phyloP scores from a whole-genome alignment of 169 alveolate species.

The Plasmodium gallinaceum region DNA sequence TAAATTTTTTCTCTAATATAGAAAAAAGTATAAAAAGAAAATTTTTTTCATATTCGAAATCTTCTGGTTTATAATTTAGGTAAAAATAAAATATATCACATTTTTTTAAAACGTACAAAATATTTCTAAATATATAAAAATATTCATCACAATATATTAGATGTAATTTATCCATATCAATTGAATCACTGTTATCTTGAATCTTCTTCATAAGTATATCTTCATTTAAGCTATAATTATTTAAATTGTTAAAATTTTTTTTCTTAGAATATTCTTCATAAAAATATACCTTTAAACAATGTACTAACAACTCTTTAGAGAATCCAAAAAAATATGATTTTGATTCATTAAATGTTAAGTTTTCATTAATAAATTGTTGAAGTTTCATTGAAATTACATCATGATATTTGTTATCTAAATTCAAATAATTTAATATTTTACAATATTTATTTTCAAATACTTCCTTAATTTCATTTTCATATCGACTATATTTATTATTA shows the following conservation, averaged over 20 bases:
- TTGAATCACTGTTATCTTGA: not conserved
- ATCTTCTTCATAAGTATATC: not conserved
- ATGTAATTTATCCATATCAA: conserved; percentile 47
- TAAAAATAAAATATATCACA: conserved; percentile 46
- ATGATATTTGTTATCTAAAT: not conserved
- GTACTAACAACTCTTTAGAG: conserved; percentile 61
- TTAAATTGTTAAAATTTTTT: not conserved
- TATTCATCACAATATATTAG: conserved; percentile 48
- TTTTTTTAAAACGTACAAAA: conserved; percentile 21
- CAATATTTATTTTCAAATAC: conserved; percentile 23
- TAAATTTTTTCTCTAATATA: conserved; percentile 27
- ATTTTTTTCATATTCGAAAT: conserved; percentile 53
- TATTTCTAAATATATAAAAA: conserved; percentile 53
- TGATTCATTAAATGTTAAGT: conserved; percentile 27
- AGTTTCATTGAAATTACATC: conserved; percentile 33
- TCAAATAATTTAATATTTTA: conserved; percentile 27
- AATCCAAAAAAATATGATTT: conserved; percentile 67
- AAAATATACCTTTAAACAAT: conserved; percentile 42
- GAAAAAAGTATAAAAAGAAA: conserved; percentile 7
- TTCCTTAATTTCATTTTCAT: conserved; percentile 15
- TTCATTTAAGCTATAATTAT: not conserved
- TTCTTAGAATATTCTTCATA: not conserved
- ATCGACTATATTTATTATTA: conserved; percentile 11
- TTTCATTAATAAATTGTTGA: conserved; percentile 45
- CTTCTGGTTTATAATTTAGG: conserved; percentile 43